Evolutionary conservation across 2,329 filamentous ascomycete species (phyloP).

Genomic region (Verticillium nonalfalfae): DNA sequence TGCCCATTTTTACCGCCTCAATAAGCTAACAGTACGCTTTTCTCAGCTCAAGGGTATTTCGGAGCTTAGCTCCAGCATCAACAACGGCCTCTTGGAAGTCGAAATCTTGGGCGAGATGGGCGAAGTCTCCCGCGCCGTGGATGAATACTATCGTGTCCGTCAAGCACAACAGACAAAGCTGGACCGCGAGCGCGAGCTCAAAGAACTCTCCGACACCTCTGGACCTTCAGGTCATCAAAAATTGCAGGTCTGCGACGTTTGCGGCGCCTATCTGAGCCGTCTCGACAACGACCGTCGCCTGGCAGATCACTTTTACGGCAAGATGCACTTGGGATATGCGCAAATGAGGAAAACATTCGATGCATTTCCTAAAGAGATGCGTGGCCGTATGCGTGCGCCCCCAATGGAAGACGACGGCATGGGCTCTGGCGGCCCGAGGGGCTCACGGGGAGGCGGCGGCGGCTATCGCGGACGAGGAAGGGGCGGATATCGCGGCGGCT

Average conservation of each 20-base stretch:
- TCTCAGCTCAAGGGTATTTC: constrained; percentile 71
- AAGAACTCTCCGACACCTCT: constrained; percentile 83
- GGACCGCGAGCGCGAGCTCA: constrained; percentile 81
- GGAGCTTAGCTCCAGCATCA: constrained; percentile 72
- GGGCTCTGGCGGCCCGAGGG: constrained; percentile 40
- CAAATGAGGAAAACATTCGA: constrained; percentile 96
- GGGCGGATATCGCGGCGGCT: constrained; percentile 42
- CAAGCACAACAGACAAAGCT: constrained; percentile 75
- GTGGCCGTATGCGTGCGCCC: constrained; percentile 58
- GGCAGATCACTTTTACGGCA: constrained; percentile 97
- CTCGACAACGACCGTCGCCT: constrained; percentile 91
- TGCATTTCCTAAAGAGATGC: constrained; percentile 78
- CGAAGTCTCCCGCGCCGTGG: constrained; percentile 73
- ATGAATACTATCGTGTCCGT: constrained; percentile 82
- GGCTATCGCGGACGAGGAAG: constrained; percentile 46
- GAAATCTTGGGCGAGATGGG: constrained; percentile 77
- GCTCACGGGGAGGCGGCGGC: constrained; percentile 44
- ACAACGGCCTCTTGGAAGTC: constrained; percentile 78
- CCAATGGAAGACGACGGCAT: constrained; percentile 40
- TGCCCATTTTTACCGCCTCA: neutral
- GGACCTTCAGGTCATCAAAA: constrained; percentile 96
- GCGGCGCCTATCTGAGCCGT: constrained; percentile 85
- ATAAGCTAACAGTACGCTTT: neutral
- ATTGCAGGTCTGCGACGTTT: constrained; percentile 96
- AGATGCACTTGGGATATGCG: constrained; percentile 98